Base-by-base conservation (phyloP, 2,329 filamentous ascomycete genomes). In the Ascochyta koolunga region DNA sequence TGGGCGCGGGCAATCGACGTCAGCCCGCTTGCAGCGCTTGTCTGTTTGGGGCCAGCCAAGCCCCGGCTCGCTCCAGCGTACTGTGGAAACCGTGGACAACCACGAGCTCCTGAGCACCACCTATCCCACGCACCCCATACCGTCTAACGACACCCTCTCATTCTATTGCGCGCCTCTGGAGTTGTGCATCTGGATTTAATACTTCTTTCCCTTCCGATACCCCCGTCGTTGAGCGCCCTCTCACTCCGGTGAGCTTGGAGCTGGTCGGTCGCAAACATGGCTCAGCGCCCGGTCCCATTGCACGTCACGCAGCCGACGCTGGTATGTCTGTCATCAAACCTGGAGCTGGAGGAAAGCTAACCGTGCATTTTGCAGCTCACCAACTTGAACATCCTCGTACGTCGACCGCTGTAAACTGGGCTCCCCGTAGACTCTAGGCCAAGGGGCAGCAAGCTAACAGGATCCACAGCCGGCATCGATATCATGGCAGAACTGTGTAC, bases 271-370 rank as follows among this genome's bases (percentile, higher is more conserved):
- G 71, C 72, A 72, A 80, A 69, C 73, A 81, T 81, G 86, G 84
- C 86, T 76, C 85, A 87, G 78, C 83, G 96, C 74, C 91, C 90
- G 73, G 96, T 96, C 81, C 92, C 91, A 83, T 96, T 96, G 66
- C 66, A 70, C 60, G 71, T 74, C 79, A 89, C 89, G 77, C 92
- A 96, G 87, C 86, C 93, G 73, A 84, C 93, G 77, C 90, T 93
- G 82, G 86, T 88, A 78, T 61, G 75, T 70, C 19, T 31, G 25
- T 31, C 43, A 49, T 55, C 32, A 15, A 44, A 46, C 21, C 21
- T 44, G 50, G 39, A 39, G 15, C 25, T 42, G 31, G 25, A 44
- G n/a, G 40, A 37, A 50, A 54, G 65, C 74, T 76, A 65, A 77
- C 65, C 45, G 62, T 59, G 61, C 55, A 38, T 27, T 56, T 51